phyloP scores from a whole-genome alignment of 192 early-diverging fungal species.

The Mortierella alpina region DNA sequence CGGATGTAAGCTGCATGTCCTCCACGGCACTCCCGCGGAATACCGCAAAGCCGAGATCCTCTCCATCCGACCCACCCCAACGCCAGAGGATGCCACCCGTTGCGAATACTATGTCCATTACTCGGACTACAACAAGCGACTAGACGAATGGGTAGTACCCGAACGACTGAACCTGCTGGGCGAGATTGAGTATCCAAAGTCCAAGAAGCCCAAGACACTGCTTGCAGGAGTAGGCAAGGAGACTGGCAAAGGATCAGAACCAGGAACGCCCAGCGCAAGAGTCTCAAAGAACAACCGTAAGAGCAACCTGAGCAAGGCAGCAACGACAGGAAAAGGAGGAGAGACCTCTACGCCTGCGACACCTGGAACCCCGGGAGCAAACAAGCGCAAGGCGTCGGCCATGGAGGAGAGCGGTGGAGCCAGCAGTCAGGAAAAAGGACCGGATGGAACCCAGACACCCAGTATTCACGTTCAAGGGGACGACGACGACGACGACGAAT shows the following conservation, averaged over 20 bases:
- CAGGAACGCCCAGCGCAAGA: constrained; percentile 51
- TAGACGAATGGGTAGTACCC: constrained; percentile 94
- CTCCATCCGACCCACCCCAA: constrained; percentile 69
- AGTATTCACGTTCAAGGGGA: constrained; percentile 15
- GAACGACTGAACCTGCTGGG: constrained; percentile 73
- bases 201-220: constrained; percentile 63
- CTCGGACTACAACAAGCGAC: constrained; percentile 96
- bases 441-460: background rate
- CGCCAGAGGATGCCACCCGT: constrained; percentile 52
- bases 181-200: constrained; percentile 78
- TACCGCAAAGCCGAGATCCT: constrained; percentile 90
- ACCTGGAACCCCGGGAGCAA: constrained; percentile 56
- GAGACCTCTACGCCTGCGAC: constrained; percentile 52
- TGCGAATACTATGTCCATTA: constrained; percentile 96
- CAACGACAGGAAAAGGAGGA: constrained; percentile 61
- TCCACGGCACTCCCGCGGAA: constrained; percentile 56
- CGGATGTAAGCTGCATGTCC: constrained; percentile 49
- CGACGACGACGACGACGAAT: constrained; percentile 39
- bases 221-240: constrained; percentile 47
- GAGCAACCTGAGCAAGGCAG: constrained; percentile 51
- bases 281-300: constrained; percentile 43
- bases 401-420: constrained; percentile 27
- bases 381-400: constrained; percentile 47
- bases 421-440: constrained; percentile 24
- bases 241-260: constrained; percentile 53